Base-by-base conservation (phyloP, 2,329 filamentous ascomycete genomes). In the Aspergillus costaricaensis region DNA sequence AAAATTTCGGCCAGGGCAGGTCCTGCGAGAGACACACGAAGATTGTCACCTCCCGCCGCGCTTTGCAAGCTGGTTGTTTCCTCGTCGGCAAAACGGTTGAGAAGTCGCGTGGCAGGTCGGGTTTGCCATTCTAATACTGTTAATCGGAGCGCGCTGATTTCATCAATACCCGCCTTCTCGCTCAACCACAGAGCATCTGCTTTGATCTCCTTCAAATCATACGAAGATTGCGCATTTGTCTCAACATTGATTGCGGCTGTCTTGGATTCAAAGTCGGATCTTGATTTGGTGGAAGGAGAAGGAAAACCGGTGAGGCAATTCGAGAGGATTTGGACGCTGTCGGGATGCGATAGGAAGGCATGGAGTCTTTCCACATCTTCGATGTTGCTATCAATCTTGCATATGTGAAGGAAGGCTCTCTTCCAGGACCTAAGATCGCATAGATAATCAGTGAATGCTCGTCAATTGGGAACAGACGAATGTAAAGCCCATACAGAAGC, bases 161-260 rank as follows among this genome's bases (percentile, higher is more conserved):
- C 88, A 74, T 95, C 92, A 65, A 97, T 86, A 48, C 86, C 83
- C 54, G 88, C 86, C 70, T 89, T 86, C 69, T 89, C 86, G 76
- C 91, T 93, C 63, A 99, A 81, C 92, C 93, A 98, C 67, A 90
- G 74, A 36, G 92, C 86, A 79, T 98, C 93, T 50, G 86, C 85
- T 78, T 96, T 96, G 74, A 98, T 86, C 70, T 89, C 81, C 41
- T 90, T 87, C 66, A 96, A 82, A 70, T 93, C 86, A 72, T 89
- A 91, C 59, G 85, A 85, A 43, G 85, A 84, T 68, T 85, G 86
- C 12, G 85, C 80, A 5, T 85, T 85, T 17, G 90, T 87, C 1
- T 91, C 86, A 52, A 92, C 86, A 73, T 96, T 90, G 62, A 97
- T 96, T 5, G 92, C 90, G 21, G 92, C 90, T 0, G 91, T 96